Conservation (phyloP, 2,329 filamentous ascomycete genomes). For the Mycosphaerella sp. region DNA sequence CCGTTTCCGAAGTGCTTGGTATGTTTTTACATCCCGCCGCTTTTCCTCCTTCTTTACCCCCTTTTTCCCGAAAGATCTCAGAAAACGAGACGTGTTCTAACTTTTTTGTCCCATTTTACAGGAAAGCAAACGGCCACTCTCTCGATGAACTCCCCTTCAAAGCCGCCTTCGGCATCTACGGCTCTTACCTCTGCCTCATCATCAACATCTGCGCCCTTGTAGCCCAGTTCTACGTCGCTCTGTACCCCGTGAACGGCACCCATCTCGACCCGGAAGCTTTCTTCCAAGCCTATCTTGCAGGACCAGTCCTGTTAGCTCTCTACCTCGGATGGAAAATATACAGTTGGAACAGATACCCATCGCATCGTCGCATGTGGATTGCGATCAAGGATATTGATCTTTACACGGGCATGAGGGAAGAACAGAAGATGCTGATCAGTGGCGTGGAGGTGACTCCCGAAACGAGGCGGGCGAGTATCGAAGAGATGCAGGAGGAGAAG, state of each 20-base stretch:
- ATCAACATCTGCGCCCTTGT: slow-evolving; percentile 38
- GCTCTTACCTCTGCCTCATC: slow-evolving; percentile 37
- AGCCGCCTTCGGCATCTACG: slow-evolving; percentile 37
- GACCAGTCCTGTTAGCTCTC: slow-evolving; percentile 28
- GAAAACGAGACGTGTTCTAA: neutral
- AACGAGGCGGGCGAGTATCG: slow-evolving; percentile 30
- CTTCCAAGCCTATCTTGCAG: slow-evolving; percentile 31
- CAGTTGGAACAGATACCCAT: slow-evolving; percentile 24
- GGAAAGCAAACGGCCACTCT: slow-evolving; percentile 46
- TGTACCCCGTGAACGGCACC: slow-evolving; percentile 22
- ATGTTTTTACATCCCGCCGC: too few relatives aligned
- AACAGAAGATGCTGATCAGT: slow-evolving; percentile 23
- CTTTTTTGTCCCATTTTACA: slow-evolving; percentile 42
- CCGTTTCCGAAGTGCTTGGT: slow-evolving; percentile 69
- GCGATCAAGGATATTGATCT: slow-evolving; percentile 34
- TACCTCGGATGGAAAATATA: slow-evolving; percentile 31
- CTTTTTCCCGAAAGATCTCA: neutral
- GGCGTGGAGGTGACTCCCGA: slow-evolving; percentile 27
- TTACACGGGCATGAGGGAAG: slow-evolving; percentile 35
- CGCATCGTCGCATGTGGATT: slow-evolving; percentile 31
- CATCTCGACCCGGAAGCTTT: slow-evolving; percentile 21
- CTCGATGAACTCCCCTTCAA: slow-evolving; percentile 44
- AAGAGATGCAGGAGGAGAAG: slow-evolving; percentile 30
- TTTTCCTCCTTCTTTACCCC: neutral
- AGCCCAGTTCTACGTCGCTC: slow-evolving; percentile 40